These are phyloP conservation scores for Rhodotorula toruloides DNA, from an alignment of 768 basidiomycete genomes.

Conservation along the genomic window DNA sequence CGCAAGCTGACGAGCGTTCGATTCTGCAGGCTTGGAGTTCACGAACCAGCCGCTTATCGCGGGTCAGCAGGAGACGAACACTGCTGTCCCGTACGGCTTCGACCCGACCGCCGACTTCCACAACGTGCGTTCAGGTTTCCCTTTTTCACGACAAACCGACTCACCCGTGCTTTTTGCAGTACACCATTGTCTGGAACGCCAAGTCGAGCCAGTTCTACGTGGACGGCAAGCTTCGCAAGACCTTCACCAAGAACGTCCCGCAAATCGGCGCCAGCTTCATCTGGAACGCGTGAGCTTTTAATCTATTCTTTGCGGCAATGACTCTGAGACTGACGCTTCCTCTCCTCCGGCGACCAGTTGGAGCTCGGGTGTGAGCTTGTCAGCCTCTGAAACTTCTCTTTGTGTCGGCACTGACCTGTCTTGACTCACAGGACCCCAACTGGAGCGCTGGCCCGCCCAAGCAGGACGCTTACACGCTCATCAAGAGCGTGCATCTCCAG, in stretches of 20 bases:
- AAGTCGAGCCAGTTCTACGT: slow-evolving; percentile 5
- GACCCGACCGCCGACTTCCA: slow-evolving; percentile 17
- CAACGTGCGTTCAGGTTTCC: not conserved
- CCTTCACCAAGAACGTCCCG: slow-evolving; percentile 1
- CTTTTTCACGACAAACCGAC: not conserved
- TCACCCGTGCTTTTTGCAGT: not conserved
- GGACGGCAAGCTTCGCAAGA: slow-evolving; percentile 4
- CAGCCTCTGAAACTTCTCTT: not conserved
- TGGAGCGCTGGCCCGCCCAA: slow-evolving; percentile 17
- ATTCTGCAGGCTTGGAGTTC: not conserved
- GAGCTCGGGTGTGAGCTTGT: not conserved
- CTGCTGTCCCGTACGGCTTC: not conserved
- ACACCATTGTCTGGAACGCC: slow-evolving; percentile 13
- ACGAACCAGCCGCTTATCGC: slow-evolving; percentile 4
- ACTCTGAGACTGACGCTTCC: too few species aligned
- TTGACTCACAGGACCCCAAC: not conserved
- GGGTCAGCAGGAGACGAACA: not conserved
- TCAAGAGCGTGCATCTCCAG: slow-evolving; percentile 3
- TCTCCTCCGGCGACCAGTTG: too few species aligned
- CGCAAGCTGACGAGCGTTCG: not conserved
- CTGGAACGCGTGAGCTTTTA: not conserved
- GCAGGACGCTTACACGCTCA: slow-evolving; percentile 8
- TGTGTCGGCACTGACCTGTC: not conserved
- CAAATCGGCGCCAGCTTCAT: not conserved
- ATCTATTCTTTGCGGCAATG: too few species aligned